These are phyloP conservation scores for Fraxinus excelsior DNA, from an alignment of 257 asterid genomes.

Conservation along the genomic window DNA sequence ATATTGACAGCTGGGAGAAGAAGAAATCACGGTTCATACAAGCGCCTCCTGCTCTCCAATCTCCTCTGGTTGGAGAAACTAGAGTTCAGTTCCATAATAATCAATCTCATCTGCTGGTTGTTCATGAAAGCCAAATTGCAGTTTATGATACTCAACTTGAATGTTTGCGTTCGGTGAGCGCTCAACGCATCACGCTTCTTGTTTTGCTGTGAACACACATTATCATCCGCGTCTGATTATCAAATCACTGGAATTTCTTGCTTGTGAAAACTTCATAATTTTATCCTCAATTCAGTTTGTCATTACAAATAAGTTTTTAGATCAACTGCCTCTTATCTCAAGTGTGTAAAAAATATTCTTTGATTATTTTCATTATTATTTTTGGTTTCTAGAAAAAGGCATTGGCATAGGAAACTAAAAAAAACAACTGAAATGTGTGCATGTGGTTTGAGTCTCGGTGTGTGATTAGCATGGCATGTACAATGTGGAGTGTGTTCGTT, in stretches of 20 bases:
- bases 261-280: background rate
- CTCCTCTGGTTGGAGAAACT: constrained; percentile 78
- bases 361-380: background rate
- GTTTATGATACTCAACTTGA: constrained; percentile 84
- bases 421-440: background rate
- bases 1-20: constrained; percentile 92
- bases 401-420: background rate
- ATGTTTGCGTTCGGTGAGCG: constrained; percentile 70
- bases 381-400: background rate
- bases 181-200: background rate
- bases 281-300: background rate
- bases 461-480: background rate
- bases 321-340: too few species aligned
- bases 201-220: background rate
- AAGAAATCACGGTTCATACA: constrained; percentile 71
- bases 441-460: background rate
- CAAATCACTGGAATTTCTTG: background rate
- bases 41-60: constrained; percentile 65
- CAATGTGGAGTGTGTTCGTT: background rate
- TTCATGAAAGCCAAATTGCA: constrained; percentile 88
- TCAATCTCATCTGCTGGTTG: constrained; percentile 78
- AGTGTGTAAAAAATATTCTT: too few species aligned
- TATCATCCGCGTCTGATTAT: background rate
- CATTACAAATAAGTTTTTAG: too few species aligned
- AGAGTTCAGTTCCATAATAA: constrained; percentile 85